phyloP scores from a whole-genome alignment of 1,139 yeast genomes.

The Hanseniaspora gamundiae region DNA sequence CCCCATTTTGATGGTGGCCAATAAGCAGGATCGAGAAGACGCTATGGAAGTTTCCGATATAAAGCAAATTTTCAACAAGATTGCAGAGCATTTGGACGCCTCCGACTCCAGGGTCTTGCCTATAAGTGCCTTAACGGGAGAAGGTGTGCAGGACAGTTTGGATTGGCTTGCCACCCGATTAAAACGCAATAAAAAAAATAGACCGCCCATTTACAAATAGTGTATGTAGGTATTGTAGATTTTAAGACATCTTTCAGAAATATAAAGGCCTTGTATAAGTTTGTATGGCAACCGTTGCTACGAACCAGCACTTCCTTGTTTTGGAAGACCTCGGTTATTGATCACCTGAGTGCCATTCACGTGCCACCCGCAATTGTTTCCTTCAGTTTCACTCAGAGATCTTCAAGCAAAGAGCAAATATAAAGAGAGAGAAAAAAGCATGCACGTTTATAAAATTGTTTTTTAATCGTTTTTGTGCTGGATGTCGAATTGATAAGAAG shows the following conservation, averaged over 20 bases:
- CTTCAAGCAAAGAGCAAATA: too few relatives aligned
- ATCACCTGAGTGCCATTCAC: too few relatives aligned
- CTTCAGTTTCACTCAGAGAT: too few relatives aligned
- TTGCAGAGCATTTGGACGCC: conserved; percentile 76
- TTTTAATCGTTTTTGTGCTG: too few relatives aligned
- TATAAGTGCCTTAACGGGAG: conserved; percentile 75
- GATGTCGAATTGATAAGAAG: too few relatives aligned
- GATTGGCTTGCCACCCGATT: conserved; percentile 80
- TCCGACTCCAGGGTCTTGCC: conserved; percentile 85
- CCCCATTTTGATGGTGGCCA: conserved; percentile 88
- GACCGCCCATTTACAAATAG: conserved; percentile 43
- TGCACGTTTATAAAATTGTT: too few relatives aligned
- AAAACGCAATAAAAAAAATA: conserved; percentile 58
- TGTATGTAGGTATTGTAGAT: background rate
- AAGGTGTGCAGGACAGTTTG: conserved; percentile 74
- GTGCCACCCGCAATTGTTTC: too few relatives aligned
- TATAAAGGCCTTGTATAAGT: background rate
- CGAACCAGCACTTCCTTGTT: too few relatives aligned
- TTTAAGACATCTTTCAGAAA: background rate
- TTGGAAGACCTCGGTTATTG: too few relatives aligned
- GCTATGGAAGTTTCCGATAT: conserved; percentile 70
- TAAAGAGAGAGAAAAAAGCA: too few relatives aligned
- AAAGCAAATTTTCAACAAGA: conserved; percentile 67
- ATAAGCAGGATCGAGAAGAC: conserved; percentile 83
- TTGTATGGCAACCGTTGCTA: too few relatives aligned